These are phyloP conservation scores for Aureobasidium sp. DNA, from an alignment of 2,329 filamentous ascomycete species.

Conservation along the genomic window DNA sequence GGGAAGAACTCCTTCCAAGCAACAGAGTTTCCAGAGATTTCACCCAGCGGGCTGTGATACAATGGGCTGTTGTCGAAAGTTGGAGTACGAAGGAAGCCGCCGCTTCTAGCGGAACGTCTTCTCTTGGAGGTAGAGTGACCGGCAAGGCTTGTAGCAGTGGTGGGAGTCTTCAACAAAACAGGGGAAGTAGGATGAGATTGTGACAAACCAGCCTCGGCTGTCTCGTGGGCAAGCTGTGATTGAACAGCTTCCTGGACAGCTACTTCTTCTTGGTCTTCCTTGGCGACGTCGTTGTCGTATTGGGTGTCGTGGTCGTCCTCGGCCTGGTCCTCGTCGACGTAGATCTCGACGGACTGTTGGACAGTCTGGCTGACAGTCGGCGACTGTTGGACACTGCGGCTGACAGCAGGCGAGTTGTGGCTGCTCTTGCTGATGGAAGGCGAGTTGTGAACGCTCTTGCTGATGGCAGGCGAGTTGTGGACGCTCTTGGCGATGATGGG, in stretches of 20 bases:
- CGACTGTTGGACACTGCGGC: neutral
- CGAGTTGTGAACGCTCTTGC: neutral
- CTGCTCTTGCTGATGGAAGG: no score
- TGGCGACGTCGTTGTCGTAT: neutral
- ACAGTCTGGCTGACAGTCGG: neutral
- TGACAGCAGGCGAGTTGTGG: neutral
- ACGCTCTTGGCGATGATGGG: neutral
- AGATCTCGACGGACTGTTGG: neutral
- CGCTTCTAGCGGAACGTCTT: neutral
- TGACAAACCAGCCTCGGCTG: slow-evolving; percentile 4
- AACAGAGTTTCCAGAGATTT: neutral
- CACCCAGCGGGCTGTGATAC: neutral
- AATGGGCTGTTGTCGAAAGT: neutral
- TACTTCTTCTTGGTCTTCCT: neutral
- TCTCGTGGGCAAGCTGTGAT: slow-evolving; percentile 2
- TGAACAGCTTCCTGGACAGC: slow-evolving; percentile 3
- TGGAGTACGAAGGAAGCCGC: neutral
- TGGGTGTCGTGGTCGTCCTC: neutral
- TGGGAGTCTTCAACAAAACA: neutral
- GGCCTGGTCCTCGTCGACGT: neutral
- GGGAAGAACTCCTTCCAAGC: neutral
- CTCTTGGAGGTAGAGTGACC: neutral
- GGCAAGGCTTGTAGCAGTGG: neutral
- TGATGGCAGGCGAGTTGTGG: neutral
- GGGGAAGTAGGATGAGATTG: neutral